Evolutionary conservation across 768 basidiomycete species (phyloP).

Genomic region (Hygrocybe coccinea): DNA sequence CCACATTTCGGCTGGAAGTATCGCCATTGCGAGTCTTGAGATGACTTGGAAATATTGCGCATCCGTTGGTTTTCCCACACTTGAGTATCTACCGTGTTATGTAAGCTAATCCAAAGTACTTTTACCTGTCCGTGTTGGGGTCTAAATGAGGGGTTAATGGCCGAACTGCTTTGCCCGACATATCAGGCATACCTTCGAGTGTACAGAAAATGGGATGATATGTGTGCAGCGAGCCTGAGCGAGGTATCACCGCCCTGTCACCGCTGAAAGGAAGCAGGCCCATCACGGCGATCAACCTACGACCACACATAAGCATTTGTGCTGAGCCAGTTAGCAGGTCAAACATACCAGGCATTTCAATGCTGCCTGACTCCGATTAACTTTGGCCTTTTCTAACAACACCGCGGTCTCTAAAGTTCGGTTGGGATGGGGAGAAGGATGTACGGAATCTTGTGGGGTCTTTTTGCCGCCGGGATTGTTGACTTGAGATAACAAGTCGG

Average conservation of each 20-base stretch:
- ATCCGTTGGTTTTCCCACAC: no score
- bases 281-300: not conserved
- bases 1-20: no score
- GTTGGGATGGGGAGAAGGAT: not conserved
- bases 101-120: no score
- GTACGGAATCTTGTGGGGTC: slow-evolving; percentile 4
- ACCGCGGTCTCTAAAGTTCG: not conserved
- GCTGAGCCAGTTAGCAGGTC: not conserved
- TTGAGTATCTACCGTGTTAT: no score
- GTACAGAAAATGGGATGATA: slow-evolving; percentile 1
- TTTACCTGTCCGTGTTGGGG: no score
- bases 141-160: not conserved
- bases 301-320: not conserved
- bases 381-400: not conserved
- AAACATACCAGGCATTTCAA: slow-evolving; percentile 5
- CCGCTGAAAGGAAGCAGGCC: not conserved
- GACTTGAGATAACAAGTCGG: not conserved
- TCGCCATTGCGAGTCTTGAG: not conserved
- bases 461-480: not conserved
- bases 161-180: not conserved
- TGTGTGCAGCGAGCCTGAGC: not conserved
- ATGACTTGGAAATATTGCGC: no score
- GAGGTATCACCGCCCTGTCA: not conserved
- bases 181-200: not conserved
- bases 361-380: not conserved